Conservation (phyloP, 1,284 basidiomycete species). For the Tetrapyrgos nigripes region DNA sequence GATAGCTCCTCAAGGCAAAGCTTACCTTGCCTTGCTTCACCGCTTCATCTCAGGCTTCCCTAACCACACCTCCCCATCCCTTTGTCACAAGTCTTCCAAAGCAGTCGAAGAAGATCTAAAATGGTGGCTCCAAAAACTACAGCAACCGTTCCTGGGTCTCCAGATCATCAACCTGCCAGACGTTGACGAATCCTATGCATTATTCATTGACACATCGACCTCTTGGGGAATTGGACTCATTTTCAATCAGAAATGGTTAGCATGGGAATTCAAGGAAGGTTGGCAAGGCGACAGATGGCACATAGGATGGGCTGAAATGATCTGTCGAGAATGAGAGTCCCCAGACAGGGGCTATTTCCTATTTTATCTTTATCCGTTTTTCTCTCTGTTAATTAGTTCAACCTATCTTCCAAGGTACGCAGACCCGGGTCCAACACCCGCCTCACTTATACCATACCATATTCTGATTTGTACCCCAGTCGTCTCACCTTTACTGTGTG, state of each 20-base stretch:
- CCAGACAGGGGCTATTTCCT: too few species aligned
- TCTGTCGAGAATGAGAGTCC: too few species aligned
- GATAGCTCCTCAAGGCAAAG: background rate
- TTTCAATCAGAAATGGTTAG: slow-evolving; percentile 24
- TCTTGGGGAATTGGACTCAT: too few species aligned
- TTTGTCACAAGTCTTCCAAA: slow-evolving; percentile 6
- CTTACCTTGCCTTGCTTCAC: slow-evolving; percentile 14
- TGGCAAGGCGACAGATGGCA: slow-evolving; percentile 32
- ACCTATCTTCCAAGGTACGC: too few species aligned
- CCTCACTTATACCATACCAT: too few species aligned
- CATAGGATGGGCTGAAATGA: slow-evolving; percentile 45
- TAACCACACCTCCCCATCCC: background rate
- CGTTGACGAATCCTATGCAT: slow-evolving; percentile 16
- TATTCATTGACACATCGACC: slow-evolving; percentile 37
- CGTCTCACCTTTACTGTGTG: too few species aligned
- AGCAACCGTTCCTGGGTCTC: slow-evolving; percentile 12
- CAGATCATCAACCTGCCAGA: slow-evolving; percentile 7
- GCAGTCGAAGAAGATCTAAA: slow-evolving; percentile 19
- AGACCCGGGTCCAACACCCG: too few species aligned
- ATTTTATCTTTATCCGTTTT: too few species aligned
- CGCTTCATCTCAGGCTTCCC: slow-evolving; percentile 12
- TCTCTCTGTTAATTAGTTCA: too few species aligned
- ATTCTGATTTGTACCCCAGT: too few species aligned
- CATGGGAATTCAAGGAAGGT: slow-evolving; percentile 27
- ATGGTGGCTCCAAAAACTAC: slow-evolving; percentile 15